A percentile compares a stretch with the other conserved stretches of the same genome.
Evolutionary conservation across 2,329 filamentous ascomycete genomes (phyloP).

Genomic region (Geoglossum cookeanum): DNA sequence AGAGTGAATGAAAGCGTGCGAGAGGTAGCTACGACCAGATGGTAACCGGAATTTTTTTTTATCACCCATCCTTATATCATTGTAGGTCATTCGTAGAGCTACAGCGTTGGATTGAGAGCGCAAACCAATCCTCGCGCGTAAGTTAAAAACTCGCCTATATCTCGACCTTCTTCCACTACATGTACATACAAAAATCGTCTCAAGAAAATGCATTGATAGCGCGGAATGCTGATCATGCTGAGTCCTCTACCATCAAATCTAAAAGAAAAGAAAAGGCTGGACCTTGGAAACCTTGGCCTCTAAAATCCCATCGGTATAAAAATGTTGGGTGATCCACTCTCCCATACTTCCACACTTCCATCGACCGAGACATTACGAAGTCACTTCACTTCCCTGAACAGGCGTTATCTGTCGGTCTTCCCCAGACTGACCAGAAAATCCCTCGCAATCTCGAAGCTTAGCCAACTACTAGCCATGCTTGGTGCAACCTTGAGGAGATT

Average conservation of each 20-base stretch:
- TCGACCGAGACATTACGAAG: background rate
- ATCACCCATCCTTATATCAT: too few relatives aligned
- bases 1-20: too few relatives aligned
- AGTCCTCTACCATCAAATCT: background rate
- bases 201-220: background rate
- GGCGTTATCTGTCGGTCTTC: conserved; percentile 1
- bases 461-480: conserved; percentile 96
- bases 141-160: too few relatives aligned
- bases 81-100: too few relatives aligned
- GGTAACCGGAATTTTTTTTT: too few relatives aligned
- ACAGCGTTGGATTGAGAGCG: too few relatives aligned
- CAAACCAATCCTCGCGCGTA: too few relatives aligned
- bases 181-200: background rate
- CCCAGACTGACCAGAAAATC: conserved; percentile 55
- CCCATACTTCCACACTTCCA: background rate
- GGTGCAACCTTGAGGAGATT: conserved; percentile 94
- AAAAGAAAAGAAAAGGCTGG: background rate
- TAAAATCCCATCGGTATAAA: background rate
- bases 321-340: background rate
- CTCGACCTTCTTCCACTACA: too few relatives aligned
- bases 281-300: background rate
- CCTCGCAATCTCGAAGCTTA: conserved; percentile 86
- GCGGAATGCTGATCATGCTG: background rate
- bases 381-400: background rate
- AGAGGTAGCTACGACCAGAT: too few relatives aligned